These are phyloP conservation scores for Termitomyces sp. DNA, from an alignment of 768 basidiomycete genomes.

Conservation along the genomic window DNA sequence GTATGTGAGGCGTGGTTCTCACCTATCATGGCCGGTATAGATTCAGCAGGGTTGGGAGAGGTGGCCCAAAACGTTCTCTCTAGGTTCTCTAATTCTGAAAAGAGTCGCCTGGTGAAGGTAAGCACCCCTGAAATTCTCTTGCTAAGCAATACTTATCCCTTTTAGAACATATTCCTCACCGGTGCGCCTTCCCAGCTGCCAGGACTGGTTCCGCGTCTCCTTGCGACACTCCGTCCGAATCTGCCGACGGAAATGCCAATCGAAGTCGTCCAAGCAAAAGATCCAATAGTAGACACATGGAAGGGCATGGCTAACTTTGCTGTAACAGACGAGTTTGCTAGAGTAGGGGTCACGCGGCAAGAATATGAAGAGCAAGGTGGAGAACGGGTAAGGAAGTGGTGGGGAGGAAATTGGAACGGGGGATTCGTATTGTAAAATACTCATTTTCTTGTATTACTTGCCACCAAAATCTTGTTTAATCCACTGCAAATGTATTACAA, in stretches of 20 bases:
- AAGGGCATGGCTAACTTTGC: constrained; percentile 84
- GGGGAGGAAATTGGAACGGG: constrained; percentile 86
- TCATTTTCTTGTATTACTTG: background rate
- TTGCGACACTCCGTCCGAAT: constrained; percentile 74
- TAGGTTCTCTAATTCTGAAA: constrained; percentile 62
- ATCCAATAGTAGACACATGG: constrained; percentile 81
- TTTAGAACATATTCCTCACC: constrained; percentile 84
- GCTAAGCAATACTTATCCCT: background rate
- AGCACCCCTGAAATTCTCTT: background rate
- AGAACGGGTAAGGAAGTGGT: constrained; percentile 85
- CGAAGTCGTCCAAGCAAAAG: constrained; percentile 51
- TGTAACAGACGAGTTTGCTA: constrained; percentile 44
- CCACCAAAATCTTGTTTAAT: constrained; percentile 5
- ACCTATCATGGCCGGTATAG: constrained; percentile 90
- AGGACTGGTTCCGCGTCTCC: constrained; percentile 60
- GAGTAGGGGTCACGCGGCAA: constrained; percentile 57
- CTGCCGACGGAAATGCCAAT: constrained; percentile 80
- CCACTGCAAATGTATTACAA: constrained; percentile 18
- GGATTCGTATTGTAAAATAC: constrained; percentile 15
- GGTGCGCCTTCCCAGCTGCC: constrained; percentile 76
- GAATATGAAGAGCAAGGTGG: constrained; percentile 92
- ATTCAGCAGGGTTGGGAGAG: constrained; percentile 93
- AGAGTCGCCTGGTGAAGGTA: constrained; percentile 73
- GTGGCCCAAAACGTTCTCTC: constrained; percentile 79
- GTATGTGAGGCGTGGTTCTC: constrained; percentile 92